A percentile compares a stretch with the other conserved stretches of the same genome.
Conservation (phyloP, 2,329 filamentous ascomycete species). For the Keithomyces neogunnii region DNA sequence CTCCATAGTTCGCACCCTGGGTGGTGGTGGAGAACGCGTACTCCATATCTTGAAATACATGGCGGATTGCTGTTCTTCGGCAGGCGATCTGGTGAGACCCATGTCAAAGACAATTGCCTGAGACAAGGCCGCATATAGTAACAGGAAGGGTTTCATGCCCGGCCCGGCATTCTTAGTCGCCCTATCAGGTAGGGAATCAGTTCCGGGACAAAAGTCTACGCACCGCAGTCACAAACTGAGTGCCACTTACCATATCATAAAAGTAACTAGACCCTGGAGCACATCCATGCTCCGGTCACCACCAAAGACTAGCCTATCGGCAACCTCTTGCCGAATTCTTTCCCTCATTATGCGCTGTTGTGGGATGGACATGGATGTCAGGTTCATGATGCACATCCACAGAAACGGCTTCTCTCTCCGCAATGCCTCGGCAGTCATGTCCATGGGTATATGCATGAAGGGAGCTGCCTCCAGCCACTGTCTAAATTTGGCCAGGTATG, state of each 20-base stretch:
- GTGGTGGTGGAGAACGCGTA: conserved; percentile 14
- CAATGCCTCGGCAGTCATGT: conserved; percentile 29
- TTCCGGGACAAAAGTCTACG: not conserved
- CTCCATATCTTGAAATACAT: conserved; percentile 28
- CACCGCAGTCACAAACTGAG: not conserved
- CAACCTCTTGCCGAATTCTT: conserved; percentile 33
- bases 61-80: conserved; percentile 26
- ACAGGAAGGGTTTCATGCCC: conserved; percentile 33
- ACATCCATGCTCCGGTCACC: conserved; percentile 43
- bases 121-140: conserved; percentile 34
- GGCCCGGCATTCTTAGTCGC: conserved; percentile 27
- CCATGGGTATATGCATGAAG: conserved; percentile 31
- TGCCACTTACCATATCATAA: conserved; percentile 2
- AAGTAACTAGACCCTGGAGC: conserved; percentile 38
- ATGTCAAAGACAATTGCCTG: conserved; percentile 37
- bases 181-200: conserved; percentile 16
- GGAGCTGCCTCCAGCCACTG: conserved; percentile 34
- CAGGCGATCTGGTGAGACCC: conserved; percentile 30
- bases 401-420: conserved; percentile 36
- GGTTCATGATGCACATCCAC: conserved; percentile 39
- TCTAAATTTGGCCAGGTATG: conserved; percentile 32
- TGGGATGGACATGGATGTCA: conserved; percentile 32
- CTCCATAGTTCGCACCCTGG: conserved; percentile 34
- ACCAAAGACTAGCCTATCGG: conserved; percentile 37
- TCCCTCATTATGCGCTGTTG: conserved; percentile 31